Percentiles rank a stretch among this genome's conserved stretches.
These are phyloP conservation scores for Trichophyton equinum DNA, from an alignment of 2,329 filamentous ascomycete species.

Conservation along the genomic window DNA sequence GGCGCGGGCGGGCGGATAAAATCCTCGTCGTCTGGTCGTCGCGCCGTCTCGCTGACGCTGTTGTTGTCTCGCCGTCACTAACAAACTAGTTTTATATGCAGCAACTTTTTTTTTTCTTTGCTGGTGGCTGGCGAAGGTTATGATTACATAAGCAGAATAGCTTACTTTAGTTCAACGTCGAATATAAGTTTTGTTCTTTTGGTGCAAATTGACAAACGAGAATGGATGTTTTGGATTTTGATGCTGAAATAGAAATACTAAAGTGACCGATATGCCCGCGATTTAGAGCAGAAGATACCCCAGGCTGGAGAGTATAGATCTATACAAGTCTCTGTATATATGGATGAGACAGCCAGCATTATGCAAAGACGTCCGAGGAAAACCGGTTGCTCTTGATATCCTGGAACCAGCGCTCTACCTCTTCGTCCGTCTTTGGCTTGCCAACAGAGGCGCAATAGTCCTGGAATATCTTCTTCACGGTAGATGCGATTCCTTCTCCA, in stretches of 20 bases:
- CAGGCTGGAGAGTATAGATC: neutral
- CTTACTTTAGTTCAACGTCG: neutral
- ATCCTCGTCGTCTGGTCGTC: neutral
- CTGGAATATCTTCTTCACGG: neutral
- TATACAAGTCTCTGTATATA: neutral
- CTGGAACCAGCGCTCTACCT: neutral
- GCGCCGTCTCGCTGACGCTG: too few species aligned
- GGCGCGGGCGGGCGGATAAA: neutral
- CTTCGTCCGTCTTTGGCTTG: neutral
- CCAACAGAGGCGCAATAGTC: neutral
- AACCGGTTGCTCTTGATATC: neutral
- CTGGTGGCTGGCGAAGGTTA: neutral
- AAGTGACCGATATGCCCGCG: too few species aligned
- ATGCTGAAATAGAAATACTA: too few species aligned
- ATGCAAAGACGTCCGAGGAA: neutral
- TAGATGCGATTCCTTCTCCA: neutral
- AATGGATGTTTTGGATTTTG: too few species aligned
- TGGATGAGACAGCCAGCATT: neutral
- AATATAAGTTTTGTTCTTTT: neutral
- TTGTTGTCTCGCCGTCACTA: neutral
- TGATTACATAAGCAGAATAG: neutral
- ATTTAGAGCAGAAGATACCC: too few species aligned
- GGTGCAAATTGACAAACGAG: too few species aligned
- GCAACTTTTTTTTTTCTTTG: neutral
- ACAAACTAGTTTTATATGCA: too few species aligned